phyloP scores from a whole-genome alignment of 257 asterid species.

The Phtheirospermum japonicum region DNA sequence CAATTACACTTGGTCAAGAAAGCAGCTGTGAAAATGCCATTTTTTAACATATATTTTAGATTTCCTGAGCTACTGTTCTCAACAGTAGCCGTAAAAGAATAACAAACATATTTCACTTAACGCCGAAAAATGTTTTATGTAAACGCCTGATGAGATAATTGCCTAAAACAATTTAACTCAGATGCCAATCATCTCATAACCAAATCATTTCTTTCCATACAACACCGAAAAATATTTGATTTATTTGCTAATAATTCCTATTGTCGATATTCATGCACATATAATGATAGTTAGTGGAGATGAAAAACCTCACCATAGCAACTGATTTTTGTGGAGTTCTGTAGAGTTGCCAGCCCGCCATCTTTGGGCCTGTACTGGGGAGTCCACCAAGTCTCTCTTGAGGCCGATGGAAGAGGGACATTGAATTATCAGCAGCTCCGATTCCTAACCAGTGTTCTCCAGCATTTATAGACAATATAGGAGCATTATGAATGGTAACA shows the following conservation, averaged over 20 bases:
- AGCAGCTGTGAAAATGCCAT: not conserved
- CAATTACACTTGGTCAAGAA: too few relatives aligned
- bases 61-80: not conserved
- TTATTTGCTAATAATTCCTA: not conserved
- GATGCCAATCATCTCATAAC: not conserved
- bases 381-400: conserved; percentile 86
- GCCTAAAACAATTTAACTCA: not conserved
- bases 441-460: conserved; percentile 96
- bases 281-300: conserved; percentile 11
- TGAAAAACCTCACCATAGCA: conserved; percentile 60
- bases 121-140: too few relatives aligned
- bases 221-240: not conserved
- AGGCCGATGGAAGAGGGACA: conserved; percentile 97
- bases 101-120: not conserved
- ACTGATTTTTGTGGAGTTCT: conserved; percentile 84
- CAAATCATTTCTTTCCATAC: not conserved
- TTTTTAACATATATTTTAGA: not conserved
- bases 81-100: not conserved
- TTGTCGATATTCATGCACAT: not conserved
- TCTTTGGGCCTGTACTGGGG: conserved; percentile 67
- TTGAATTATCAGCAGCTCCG: conserved; percentile 97
- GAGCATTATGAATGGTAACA: conserved; percentile 65
- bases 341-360: conserved; percentile 96
- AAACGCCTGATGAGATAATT: not conserved
- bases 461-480: conserved; percentile 83